Evolutionary conservation across 2,329 filamentous ascomycete genomes (phyloP).

Genomic region (Fusarium xylarioides): DNA sequence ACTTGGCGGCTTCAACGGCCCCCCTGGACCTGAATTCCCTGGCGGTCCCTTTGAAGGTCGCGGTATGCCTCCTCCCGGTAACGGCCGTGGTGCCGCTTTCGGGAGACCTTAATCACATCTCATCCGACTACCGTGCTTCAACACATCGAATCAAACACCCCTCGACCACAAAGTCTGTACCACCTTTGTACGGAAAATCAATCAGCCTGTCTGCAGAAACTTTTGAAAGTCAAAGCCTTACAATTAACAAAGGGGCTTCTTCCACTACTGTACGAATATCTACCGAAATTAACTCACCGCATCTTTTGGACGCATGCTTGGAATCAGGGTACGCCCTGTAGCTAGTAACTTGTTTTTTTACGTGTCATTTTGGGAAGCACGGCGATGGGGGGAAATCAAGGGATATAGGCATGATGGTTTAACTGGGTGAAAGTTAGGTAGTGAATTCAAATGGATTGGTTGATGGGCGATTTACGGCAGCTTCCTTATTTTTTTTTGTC

Average conservation of each 20-base stretch:
- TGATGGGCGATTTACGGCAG: constrained; percentile 18
- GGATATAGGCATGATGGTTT: constrained; percentile 39
- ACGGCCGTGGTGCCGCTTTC: constrained; percentile 47
- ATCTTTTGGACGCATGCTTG: constrained; percentile 25
- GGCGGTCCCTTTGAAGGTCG: constrained; percentile 63
- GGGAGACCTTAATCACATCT: constrained; percentile 42
- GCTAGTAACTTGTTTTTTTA: constrained; percentile 36
- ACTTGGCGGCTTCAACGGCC: constrained; percentile 66
- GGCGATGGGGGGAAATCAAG: constrained; percentile 37
- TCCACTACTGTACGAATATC: constrained; percentile 33
- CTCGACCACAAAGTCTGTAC: constrained; percentile 9
- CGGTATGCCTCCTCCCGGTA: constrained; percentile 62
- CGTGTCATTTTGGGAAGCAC: constrained; percentile 38
- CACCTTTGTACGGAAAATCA: constrained; percentile 37
- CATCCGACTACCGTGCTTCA: neutral
- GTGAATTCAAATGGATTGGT: constrained; percentile 38
- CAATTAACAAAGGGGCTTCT: neutral
- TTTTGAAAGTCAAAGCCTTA: constrained; percentile 11
- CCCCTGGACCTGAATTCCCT: constrained; percentile 56
- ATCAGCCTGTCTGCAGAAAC: constrained; percentile 26
- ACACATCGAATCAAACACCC: neutral
- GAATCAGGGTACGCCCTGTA: constrained; percentile 29
- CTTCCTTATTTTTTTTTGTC: neutral
- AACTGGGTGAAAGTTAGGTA: constrained; percentile 39
- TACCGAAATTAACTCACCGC: constrained; percentile 25